A percentile compares a stretch with the other conserved stretches of the same genome.
phyloP scores from a whole-genome alignment of 2,329 filamentous ascomycete species.

The Fusarium virguliforme region DNA sequence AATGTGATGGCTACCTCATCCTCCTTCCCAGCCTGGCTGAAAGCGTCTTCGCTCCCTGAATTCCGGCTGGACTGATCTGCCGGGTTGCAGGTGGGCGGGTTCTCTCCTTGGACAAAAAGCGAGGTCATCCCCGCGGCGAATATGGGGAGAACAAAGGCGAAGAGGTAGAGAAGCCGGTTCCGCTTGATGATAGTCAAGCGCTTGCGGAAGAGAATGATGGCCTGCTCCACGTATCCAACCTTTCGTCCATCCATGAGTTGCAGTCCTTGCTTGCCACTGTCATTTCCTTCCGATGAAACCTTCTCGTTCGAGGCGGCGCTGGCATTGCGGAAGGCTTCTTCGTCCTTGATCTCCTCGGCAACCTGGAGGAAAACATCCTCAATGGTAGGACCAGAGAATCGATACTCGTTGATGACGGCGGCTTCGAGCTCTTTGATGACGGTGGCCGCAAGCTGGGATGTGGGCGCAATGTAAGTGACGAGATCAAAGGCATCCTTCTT shows the following conservation, averaged over 20 bases:
- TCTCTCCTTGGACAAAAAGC: conserved; percentile 77
- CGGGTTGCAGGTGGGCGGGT: conserved; percentile 68
- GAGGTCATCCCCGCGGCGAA: conserved; percentile 85
- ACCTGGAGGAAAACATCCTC: conserved; percentile 93
- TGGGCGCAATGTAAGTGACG: conserved; percentile 79
- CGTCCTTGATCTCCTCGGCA: conserved; percentile 81
- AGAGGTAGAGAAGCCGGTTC: conserved; percentile 83
- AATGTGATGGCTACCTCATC: conserved; percentile 48
- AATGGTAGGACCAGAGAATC: conserved; percentile 89
- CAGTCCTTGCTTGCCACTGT: conserved; percentile 58
- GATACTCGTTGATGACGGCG: conserved; percentile 80
- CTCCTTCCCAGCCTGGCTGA: conserved; percentile 56
- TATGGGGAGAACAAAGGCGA: conserved; percentile 84
- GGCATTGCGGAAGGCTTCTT: conserved; percentile 57
- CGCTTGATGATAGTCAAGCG: conserved; percentile 82
- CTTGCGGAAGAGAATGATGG: conserved; percentile 83
- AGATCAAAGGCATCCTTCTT: conserved; percentile 78
- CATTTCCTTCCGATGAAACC: conserved; percentile 44
- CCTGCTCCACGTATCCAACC: conserved; percentile 80
- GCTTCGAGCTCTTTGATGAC: conserved; percentile 81
- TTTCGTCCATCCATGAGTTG: conserved; percentile 78
- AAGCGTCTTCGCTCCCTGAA: conserved; percentile 56
- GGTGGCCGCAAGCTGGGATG: conserved; percentile 78
- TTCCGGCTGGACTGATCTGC: conserved; percentile 62
- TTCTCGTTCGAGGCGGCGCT: conserved; percentile 47